Conservation (phyloP, 441 rosid species). For the Eruca vesicaria region DNA sequence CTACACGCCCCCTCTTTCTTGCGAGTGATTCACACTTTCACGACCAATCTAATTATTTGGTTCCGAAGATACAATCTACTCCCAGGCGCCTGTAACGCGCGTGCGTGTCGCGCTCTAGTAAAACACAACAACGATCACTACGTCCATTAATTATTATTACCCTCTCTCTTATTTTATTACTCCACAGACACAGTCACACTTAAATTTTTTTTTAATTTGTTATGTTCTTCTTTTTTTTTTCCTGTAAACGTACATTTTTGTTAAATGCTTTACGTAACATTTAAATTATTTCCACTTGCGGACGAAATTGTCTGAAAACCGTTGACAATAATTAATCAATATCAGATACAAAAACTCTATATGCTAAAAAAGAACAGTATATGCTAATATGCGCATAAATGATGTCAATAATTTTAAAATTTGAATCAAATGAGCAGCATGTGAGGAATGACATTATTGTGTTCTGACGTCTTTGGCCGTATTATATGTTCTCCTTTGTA, state of each 20-base stretch:
- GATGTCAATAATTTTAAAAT: background rate
- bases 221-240: no score
- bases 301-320: slow-evolving; percentile 4
- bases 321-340: slow-evolving; percentile 14
- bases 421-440: background rate
- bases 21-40: slow-evolving; percentile 4
- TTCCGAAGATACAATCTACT: background rate
- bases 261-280: background rate
- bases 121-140: background rate
- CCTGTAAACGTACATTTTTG: background rate
- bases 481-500: background rate
- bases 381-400: background rate
- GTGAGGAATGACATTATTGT: slow-evolving; percentile 28
- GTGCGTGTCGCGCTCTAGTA: background rate
- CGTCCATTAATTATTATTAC: background rate
- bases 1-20: background rate
- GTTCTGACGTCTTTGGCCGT: slow-evolving; percentile 16
- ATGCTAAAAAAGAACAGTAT: background rate
- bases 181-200: background rate
- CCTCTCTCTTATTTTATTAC: background rate
- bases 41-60: slow-evolving; percentile 33
- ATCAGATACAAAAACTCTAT: background rate
- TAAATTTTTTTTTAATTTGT: background rate
- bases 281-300: background rate
- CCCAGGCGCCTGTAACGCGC: slow-evolving; percentile 7